These are phyloP conservation scores for Cryphonectria carpinicola DNA, from an alignment of 2,329 filamentous ascomycete species.

Conservation along the genomic window DNA sequence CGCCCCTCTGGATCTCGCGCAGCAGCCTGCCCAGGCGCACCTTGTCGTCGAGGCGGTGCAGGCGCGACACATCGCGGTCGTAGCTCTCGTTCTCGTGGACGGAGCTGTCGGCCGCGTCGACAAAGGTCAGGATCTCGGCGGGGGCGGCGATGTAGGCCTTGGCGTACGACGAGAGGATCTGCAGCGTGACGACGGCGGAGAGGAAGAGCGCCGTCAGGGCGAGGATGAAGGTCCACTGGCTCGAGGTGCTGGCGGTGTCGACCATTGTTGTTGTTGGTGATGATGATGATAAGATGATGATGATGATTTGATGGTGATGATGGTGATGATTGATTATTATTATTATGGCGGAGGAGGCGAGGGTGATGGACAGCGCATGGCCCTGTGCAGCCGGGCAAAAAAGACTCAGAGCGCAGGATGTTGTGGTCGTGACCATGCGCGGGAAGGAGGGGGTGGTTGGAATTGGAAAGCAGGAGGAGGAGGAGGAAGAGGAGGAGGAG, in stretches of 20 bases:
- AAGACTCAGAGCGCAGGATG: slow-evolving; percentile 26
- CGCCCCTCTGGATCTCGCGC: slow-evolving; percentile 63
- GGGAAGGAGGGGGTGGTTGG: neutral
- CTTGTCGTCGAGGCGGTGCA: slow-evolving; percentile 65
- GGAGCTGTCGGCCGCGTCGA: slow-evolving; percentile 65
- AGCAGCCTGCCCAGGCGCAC: slow-evolving; percentile 60
- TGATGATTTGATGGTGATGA: slow-evolving; percentile 37
- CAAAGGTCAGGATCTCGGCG: slow-evolving; percentile 59
- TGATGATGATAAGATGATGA: slow-evolving; percentile 40
- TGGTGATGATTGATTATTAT: slow-evolving; percentile 40
- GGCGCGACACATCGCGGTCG: slow-evolving; percentile 61
- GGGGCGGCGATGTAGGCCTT: slow-evolving; percentile 62
- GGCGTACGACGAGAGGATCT: slow-evolving; percentile 56
- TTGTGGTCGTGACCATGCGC: slow-evolving; percentile 23
- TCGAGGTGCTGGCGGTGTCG: slow-evolving; percentile 47
- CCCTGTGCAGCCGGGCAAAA: slow-evolving; percentile 21
- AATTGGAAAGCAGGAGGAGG: no score
- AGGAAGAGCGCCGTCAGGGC: slow-evolving; percentile 61
- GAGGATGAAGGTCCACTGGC: slow-evolving; percentile 61
- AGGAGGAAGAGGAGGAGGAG: neutral
- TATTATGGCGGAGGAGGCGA: slow-evolving; percentile 3
- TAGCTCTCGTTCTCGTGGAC: slow-evolving; percentile 68
- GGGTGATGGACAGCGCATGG: slow-evolving; percentile 31
- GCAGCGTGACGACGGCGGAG: slow-evolving; percentile 57
- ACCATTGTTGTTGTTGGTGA: slow-evolving; percentile 49